These are phyloP conservation scores for Rhododendron griersonianum DNA, from an alignment of 148 eudicot species.

Conservation along the genomic window DNA sequence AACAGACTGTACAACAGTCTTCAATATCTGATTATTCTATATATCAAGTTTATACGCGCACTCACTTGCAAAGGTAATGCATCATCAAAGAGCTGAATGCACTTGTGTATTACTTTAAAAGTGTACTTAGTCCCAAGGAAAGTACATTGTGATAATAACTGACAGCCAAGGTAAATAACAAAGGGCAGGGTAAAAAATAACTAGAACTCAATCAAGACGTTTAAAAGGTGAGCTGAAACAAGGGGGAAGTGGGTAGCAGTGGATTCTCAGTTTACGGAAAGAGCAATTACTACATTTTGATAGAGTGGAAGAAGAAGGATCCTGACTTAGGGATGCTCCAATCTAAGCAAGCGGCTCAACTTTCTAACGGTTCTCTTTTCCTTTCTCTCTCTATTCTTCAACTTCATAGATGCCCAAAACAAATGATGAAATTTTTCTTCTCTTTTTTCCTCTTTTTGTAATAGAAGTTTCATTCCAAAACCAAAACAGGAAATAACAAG, in stretches of 20 bases:
- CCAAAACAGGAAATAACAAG: background rate
- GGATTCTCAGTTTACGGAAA: background rate
- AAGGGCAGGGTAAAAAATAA: background rate
- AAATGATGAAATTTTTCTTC: background rate
- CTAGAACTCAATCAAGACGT: background rate
- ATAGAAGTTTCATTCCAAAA: background rate
- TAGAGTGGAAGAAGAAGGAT: background rate
- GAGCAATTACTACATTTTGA: background rate
- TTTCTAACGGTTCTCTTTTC: background rate
- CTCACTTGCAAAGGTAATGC: background rate
- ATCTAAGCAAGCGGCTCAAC: background rate
- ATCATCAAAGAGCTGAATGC: slow-evolving; percentile 1
- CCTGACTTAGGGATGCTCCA: background rate
- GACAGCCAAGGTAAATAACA: background rate
- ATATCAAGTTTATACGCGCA: background rate
- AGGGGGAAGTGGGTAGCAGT: background rate
- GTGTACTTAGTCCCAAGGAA: background rate
- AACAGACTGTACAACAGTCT: background rate
- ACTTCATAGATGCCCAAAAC: background rate
- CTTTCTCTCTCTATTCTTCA: background rate
- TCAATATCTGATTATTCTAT: background rate
- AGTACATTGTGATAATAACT: background rate
- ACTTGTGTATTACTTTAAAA: background rate
- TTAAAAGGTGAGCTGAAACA: background rate
- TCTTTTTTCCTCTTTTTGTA: background rate